A percentile compares a stretch with the other conserved stretches of the same genome.
phyloP scores from a whole-genome alignment of 495 filamentous ascomycete genomes.

The Neurospora sp. region DNA sequence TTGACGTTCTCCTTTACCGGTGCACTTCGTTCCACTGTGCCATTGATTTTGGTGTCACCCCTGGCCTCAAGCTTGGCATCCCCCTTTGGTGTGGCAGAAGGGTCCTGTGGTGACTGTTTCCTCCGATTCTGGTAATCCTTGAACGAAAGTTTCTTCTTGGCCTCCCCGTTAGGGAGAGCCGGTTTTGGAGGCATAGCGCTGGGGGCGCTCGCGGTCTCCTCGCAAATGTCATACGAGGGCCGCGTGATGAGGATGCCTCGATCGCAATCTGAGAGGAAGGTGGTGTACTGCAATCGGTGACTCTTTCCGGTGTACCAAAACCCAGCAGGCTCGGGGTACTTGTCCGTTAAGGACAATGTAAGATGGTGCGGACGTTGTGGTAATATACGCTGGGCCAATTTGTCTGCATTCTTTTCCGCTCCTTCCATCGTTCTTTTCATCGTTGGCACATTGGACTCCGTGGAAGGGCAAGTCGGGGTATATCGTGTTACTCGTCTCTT shows the following conservation, averaged over 20 bases:
- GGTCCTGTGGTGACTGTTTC: slow-evolving; percentile 12
- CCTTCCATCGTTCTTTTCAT: slow-evolving; percentile 40
- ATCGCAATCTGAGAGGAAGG: slow-evolving; percentile 34
- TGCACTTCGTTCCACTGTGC: slow-evolving; percentile 1
- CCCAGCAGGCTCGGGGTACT: slow-evolving; percentile 25
- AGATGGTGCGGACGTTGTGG: slow-evolving; percentile 35
- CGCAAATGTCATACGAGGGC: slow-evolving; percentile 32
- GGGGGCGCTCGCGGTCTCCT: slow-evolving; percentile 23
- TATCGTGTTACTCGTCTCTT: background rate
- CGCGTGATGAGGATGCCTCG: slow-evolving; percentile 37
- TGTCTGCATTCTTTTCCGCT: slow-evolving; percentile 35
- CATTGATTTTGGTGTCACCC: background rate
- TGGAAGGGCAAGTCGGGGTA: background rate
- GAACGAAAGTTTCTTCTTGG: slow-evolving; percentile 38
- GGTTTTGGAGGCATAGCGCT: slow-evolving; percentile 16
- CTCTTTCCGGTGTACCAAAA: slow-evolving; percentile 29
- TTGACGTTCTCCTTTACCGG: slow-evolving; percentile 7
- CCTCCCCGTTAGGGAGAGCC: slow-evolving; percentile 22
- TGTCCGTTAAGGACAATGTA: slow-evolving; percentile 26
- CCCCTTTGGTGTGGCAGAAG: slow-evolving; percentile 3
- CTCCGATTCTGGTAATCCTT: slow-evolving; percentile 38
- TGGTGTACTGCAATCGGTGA: slow-evolving; percentile 33
- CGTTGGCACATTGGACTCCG: slow-evolving; percentile 20
- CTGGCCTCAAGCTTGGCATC: slow-evolving; percentile 14
- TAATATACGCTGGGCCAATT: slow-evolving; percentile 32